phyloP scores from a whole-genome alignment of 768 basidiomycete genomes.

The Cystofilobasidium ferigula region DNA sequence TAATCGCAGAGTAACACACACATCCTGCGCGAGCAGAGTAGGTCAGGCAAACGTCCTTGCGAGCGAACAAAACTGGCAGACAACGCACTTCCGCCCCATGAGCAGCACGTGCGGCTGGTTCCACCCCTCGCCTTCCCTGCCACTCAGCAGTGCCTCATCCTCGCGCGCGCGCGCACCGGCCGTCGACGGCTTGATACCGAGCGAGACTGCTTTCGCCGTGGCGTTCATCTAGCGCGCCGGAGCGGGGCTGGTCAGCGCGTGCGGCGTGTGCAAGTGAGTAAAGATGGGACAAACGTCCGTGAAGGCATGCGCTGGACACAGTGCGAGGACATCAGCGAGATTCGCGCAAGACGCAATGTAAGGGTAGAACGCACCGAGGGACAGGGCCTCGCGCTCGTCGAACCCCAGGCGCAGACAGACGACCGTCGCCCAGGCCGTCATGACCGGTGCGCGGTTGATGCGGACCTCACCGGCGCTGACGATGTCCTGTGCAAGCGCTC shows the following conservation, averaged over 20 bases:
- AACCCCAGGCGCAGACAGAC: conserved; percentile 82
- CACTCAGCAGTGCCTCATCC: conserved; percentile 1
- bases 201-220: conserved; percentile 3
- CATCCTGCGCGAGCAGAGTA: not conserved
- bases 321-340: not conserved
- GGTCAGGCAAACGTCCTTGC: too few species aligned
- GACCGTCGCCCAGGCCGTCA: conserved; percentile 84
- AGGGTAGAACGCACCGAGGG: conserved; percentile 57
- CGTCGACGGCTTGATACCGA: not conserved
- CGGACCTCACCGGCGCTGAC: conserved; percentile 41
- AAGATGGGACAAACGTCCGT: conserved; percentile 6
- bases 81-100: conserved; percentile 8
- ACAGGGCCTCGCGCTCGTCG: conserved; percentile 74
- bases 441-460: conserved; percentile 82
- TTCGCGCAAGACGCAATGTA: too few species aligned
- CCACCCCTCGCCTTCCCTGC: not conserved
- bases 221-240: conserved; percentile 5
- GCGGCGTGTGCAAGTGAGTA: too few species aligned
- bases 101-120: conserved; percentile 14
- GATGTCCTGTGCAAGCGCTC: not conserved
- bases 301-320: conserved; percentile 3
- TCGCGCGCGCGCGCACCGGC: not conserved
- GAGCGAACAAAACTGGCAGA: not conserved
- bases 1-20: too few species aligned
- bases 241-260: not conserved